Evolutionary conservation across 2,329 filamentous ascomycete genomes (phyloP), one percentile per base, ranked within the genome.

Genomic region (Diaporthe citriasiana): DNA sequence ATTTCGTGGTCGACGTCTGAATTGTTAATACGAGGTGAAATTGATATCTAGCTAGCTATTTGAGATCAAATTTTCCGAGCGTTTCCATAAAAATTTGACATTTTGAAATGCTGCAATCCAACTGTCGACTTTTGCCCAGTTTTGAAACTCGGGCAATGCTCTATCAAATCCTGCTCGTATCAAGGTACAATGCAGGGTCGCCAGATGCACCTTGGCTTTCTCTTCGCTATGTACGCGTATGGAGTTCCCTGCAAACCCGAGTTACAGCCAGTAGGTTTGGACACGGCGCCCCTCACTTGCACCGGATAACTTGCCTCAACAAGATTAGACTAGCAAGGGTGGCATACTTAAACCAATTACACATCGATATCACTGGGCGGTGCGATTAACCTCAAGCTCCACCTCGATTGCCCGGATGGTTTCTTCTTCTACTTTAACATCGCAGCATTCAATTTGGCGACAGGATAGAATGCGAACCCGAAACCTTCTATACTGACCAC

Each of bases 281-380:
- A 57, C 10, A 19, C 57, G 12, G 59, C 59, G 80, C 60, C 77
- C 83, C 77, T 84, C 3, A 82, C 83, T 73, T 85, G 86, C 77
- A 84, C 86, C 72, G 33, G 63, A 68, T 38, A 51, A 68, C 33
- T 35, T 51, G 63, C 63, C 63, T 68, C 33, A 27, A 53, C 8
- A 68, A 53, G 47, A 53, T 47, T 33, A 53, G 63, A 27, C 63
- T 68, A 68, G 63, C 63, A 68, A 68, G 63, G 63, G 33, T 51
- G 17, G 33, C 47, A 40, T 30, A 40, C n/a, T n/a, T n/a, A n/a
- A n/a, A 33, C 40, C 40, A 15, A 40, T 40, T 22, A 68, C 27
- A 40, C 15, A 12, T 10, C 17, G n/a, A 40, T 27, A 30, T 35
- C 15, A 53, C 33, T 40, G 47, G 63, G n/a, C n/a, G 35, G 27